Percentiles rank a stretch among this genome's conserved stretches.
Evolutionary conservation across 1,284 basidiomycete genomes (phyloP).

Genomic region (Fomitopsis pinicola): DNA sequence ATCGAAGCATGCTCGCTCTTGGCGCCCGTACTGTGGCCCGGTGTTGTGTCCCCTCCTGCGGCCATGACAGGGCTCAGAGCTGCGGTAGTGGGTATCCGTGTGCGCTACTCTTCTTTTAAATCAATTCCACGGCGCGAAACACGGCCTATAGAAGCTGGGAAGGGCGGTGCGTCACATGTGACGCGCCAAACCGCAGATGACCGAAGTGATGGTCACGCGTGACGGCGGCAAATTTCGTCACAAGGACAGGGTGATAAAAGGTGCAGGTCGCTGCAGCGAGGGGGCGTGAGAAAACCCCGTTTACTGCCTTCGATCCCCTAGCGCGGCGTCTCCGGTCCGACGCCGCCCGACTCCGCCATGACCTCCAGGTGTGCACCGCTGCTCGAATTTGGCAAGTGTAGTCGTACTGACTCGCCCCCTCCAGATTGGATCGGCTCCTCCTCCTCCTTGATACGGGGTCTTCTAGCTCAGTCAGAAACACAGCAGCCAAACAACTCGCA

Average conservation of each 20-base stretch:
- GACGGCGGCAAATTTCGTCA: conserved; percentile 34
- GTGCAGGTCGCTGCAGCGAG: conserved; percentile 29
- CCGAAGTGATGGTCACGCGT: conserved; percentile 27
- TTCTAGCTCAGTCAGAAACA: conserved; percentile 78
- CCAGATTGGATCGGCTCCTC: conserved; percentile 88
- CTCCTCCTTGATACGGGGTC: conserved; percentile 89
- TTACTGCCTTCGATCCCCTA: conserved; percentile 27
- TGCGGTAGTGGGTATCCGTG: not conserved
- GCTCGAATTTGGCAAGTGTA: conserved; percentile 16
- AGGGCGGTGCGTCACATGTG: conserved; percentile 4
- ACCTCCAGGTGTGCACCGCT: conserved; percentile 54
- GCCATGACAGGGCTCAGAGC: not conserved
- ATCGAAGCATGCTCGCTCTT: not conserved
- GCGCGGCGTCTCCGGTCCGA: conserved; percentile 38
- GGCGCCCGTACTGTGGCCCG: not conserved
- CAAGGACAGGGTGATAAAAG: conserved; percentile 35
- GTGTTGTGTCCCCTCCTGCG: not conserved
- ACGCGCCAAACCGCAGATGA: conserved; percentile 13
- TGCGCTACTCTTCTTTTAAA: not conserved
- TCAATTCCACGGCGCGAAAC: conserved; percentile 7
- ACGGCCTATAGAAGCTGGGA: not conserved
- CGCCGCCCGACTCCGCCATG: conserved; percentile 41
- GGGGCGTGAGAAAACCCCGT: conserved; percentile 38
- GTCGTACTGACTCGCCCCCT: conserved; percentile 14
- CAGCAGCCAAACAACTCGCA: conserved; percentile 90